phyloP scores from a whole-genome alignment of 2,329 filamentous ascomycete genomes.

The Aulographum hederae region DNA sequence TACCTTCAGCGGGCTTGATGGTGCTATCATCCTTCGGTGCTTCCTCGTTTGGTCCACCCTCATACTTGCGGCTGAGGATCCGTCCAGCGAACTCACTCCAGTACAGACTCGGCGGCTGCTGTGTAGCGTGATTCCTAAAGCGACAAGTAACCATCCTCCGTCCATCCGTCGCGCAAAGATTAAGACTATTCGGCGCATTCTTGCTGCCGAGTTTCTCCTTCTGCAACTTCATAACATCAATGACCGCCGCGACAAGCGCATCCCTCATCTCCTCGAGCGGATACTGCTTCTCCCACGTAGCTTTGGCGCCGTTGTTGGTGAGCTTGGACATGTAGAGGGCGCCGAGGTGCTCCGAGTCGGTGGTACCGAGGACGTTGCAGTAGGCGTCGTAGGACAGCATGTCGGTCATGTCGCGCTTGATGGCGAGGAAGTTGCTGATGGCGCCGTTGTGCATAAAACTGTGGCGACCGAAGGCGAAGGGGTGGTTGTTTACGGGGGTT shows the following conservation, averaged over 20 bases:
- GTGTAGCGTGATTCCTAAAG: slow-evolving; percentile 31
- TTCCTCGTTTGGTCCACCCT: slow-evolving; percentile 23
- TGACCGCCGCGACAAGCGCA: slow-evolving; percentile 27
- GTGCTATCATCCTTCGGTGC: slow-evolving; percentile 16
- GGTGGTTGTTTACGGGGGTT: too few species aligned
- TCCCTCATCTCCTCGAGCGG: slow-evolving; percentile 21
- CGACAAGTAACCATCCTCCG: slow-evolving; percentile 29
- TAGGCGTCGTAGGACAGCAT: slow-evolving; percentile 29
- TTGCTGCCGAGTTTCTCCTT: slow-evolving; percentile 19
- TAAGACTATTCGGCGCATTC: slow-evolving; percentile 29
- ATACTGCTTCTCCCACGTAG: slow-evolving; percentile 25
- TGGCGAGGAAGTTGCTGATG: slow-evolving; percentile 26
- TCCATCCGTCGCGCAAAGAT: slow-evolving; percentile 34
- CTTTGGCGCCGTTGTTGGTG: slow-evolving; percentile 18
- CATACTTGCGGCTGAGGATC: slow-evolving; percentile 34
- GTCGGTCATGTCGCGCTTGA: slow-evolving; percentile 27
- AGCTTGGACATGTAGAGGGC: slow-evolving; percentile 30
- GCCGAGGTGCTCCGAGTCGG: slow-evolving; percentile 34
- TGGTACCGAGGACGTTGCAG: slow-evolving; percentile 28
- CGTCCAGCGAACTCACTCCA: slow-evolving; percentile 30
- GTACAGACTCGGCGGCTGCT: slow-evolving; percentile 34
- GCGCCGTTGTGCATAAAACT: slow-evolving; percentile 39
- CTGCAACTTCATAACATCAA: slow-evolving; percentile 29
- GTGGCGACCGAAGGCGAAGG: slow-evolving; percentile 35
- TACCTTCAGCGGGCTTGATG: too few species aligned